A percentile compares a stretch with the other conserved stretches of the same genome.
phyloP scores from a whole-genome alignment of 2,329 filamentous ascomycete genomes.

The Ophiocordyceps polyrhachis-furcata region DNA sequence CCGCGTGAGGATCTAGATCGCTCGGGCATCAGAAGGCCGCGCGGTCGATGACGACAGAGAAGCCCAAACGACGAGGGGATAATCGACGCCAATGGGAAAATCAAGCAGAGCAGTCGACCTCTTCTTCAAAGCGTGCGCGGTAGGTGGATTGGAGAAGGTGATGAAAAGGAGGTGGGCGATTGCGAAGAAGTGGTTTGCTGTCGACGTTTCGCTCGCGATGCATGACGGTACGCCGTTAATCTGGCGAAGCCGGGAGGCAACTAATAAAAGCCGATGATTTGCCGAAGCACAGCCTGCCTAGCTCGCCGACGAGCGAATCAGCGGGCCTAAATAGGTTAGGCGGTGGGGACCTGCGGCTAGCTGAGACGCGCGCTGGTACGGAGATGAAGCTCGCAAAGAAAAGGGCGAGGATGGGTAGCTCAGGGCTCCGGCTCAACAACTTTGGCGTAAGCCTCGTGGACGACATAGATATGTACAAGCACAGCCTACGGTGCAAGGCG shows the following conservation, averaged over 20 bases:
- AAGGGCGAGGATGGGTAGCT: too few species aligned
- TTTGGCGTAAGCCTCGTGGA: too few species aligned
- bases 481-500: too few species aligned
- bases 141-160: too few species aligned
- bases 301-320: conserved; percentile 6
- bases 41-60: background rate
- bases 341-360: conserved; percentile 4
- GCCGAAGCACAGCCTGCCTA: conserved; percentile 13
- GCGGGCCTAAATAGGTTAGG: background rate
- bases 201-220: conserved; percentile 1
- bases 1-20: conserved; percentile 5
- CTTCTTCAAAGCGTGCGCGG: too few species aligned
- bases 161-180: background rate
- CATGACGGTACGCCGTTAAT: background rate
- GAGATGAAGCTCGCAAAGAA: background rate
- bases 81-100: too few species aligned
- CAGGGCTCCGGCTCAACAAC: too few species aligned
- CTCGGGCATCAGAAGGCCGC: conserved; percentile 9
- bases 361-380: background rate
- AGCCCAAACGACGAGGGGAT: too few species aligned
- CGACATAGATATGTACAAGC: too few species aligned
- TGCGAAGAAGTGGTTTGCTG: conserved; percentile 3
- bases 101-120: too few species aligned
- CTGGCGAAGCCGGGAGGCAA: conserved; percentile 1
- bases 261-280: conserved; percentile 18